These are phyloP conservation scores for Hypoxylon trugodes DNA, from an alignment of 495 filamentous ascomycete species.

Conservation along the genomic window DNA sequence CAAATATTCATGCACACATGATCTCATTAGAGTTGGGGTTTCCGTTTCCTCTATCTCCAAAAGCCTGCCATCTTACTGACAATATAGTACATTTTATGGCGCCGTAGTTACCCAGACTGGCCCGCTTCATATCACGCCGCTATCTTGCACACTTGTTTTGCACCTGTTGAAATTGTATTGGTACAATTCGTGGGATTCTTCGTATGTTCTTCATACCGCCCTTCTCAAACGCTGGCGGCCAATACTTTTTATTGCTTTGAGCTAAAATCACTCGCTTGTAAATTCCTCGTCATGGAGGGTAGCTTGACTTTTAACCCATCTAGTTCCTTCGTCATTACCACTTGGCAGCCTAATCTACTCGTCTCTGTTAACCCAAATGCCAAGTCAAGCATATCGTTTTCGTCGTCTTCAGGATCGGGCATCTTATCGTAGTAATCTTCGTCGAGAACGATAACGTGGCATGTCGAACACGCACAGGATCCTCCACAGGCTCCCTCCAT, in stretches of 20 bases:
- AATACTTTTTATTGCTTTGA: conserved; percentile 56
- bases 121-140: conserved; percentile 7
- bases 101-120: conserved; percentile 1
- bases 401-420: conserved; percentile 92
- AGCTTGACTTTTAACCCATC: conserved; percentile 86
- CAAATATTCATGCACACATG: conserved; percentile 37
- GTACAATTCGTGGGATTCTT: conserved; percentile 36
- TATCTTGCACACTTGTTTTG: conserved; percentile 7
- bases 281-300: conserved; percentile 92
- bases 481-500: conserved; percentile 99
- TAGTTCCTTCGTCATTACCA: conserved; percentile 86
- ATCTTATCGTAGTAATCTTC: conserved; percentile 89
- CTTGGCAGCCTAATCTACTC: conserved; percentile 93
- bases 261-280: conserved; percentile 93
- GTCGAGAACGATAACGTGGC: conserved; percentile 91
- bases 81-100: conserved; percentile 36
- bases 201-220: conserved; percentile 15
- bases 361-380: conserved; percentile 97
- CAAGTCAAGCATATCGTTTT: conserved; percentile 98
- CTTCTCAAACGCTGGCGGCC: too few relatives aligned
- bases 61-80: conserved; percentile 14
- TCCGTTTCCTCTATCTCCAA: conserved; percentile 26
- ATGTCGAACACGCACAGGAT: conserved; percentile 95
- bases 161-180: too few relatives aligned
- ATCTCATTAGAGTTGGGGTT: conserved; percentile 38